Conservation (phyloP, 2,329 filamentous ascomycete genomes). For the Ceratocystiopsis brevicomis region DNA sequence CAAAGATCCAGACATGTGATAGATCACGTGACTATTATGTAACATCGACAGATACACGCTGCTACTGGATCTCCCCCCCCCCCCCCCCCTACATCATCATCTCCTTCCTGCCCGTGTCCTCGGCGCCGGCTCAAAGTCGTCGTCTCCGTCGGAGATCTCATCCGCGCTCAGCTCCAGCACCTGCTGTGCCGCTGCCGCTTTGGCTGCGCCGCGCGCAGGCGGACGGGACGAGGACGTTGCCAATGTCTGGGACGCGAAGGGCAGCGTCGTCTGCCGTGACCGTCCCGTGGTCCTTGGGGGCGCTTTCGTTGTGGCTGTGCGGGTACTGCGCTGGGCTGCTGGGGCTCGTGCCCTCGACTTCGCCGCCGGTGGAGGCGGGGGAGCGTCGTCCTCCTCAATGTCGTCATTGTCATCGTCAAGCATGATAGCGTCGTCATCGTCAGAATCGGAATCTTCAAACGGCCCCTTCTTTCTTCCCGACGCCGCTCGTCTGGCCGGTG, state of each 20-base stretch:
- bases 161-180: constrained; percentile 8
- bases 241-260: constrained; percentile 4
- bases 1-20: too few relatives aligned
- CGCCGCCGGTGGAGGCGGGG: background rate
- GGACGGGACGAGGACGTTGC: background rate
- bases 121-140: constrained; percentile 8
- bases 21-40: too few relatives aligned
- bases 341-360: background rate
- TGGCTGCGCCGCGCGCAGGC: background rate
- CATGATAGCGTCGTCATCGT: constrained; percentile 28
- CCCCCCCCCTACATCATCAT: too few relatives aligned
- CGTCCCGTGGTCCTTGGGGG: background rate
- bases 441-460: constrained; percentile 23
- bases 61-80: too few relatives aligned
- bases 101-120: too few relatives aligned
- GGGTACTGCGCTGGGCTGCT: background rate
- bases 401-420: constrained; percentile 33
- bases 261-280: constrained; percentile 7
- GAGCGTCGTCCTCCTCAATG: background rate
- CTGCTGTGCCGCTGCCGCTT: background rate
- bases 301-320: background rate
- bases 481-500: constrained; percentile 12
- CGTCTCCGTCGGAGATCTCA: constrained; percentile 10
- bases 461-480: constrained; percentile 25
- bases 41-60: too few relatives aligned